Percentiles rank a stretch among this genome's conserved stretches.
Evolutionary conservation across 208 protist genomes (phyloP).

Genomic region (Trichomonas gallinae): DNA sequence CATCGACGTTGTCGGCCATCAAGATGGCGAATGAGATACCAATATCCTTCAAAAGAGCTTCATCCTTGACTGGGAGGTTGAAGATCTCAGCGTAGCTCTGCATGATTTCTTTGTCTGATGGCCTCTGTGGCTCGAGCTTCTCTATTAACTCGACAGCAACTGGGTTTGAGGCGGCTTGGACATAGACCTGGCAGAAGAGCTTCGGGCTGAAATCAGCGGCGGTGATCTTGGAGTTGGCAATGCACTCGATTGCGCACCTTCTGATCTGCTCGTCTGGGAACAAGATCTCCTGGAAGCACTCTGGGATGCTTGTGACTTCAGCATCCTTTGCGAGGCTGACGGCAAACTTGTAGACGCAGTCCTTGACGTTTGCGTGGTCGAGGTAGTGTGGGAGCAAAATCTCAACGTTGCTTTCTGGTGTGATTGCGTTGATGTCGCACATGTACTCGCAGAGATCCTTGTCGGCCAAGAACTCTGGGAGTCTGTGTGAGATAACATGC

Average conservation of each 20-base stretch:
- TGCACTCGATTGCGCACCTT: neutral
- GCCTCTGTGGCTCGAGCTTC: neutral
- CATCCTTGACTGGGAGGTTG: neutral
- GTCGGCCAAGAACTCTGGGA: neutral
- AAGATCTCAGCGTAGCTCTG: neutral
- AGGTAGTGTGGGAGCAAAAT: neutral
- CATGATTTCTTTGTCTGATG: neutral
- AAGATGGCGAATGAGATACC: neutral
- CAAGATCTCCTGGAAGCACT: neutral
- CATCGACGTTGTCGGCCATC: neutral
- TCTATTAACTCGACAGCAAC: neutral
- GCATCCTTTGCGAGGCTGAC: neutral
- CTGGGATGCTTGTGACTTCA: neutral
- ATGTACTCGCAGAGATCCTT: neutral
- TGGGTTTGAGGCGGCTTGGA: neutral
- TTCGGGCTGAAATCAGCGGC: neutral
- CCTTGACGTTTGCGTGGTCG: neutral
- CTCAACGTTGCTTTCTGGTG: neutral
- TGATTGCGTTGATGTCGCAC: neutral
- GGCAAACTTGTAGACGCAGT: neutral
- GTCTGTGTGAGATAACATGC: neutral
- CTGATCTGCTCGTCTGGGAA: neutral
- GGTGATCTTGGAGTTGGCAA: neutral
- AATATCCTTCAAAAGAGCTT: neutral
- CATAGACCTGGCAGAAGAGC: neutral